Conservation (phyloP, 2,329 filamentous ascomycete species). For the Fusarium heterosporum region DNA sequence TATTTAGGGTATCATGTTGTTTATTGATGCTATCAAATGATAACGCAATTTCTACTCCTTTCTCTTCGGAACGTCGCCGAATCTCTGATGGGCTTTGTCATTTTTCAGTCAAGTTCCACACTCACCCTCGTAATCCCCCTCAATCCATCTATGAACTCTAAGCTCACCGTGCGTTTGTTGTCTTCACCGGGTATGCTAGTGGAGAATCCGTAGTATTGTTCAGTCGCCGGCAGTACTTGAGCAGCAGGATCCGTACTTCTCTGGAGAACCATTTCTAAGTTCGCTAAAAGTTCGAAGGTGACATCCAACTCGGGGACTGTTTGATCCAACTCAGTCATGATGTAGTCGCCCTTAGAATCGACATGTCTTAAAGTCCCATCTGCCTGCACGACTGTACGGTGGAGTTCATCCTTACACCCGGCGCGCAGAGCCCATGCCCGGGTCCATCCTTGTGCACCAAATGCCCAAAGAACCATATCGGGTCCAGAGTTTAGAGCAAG, state of each 20-base stretch:
- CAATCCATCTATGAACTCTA: slow-evolving; percentile 52
- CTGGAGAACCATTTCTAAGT: slow-evolving; percentile 1
- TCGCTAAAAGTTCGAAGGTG: slow-evolving; percentile 16
- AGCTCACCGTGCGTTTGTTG: slow-evolving; percentile 42
- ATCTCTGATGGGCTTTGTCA: background rate
- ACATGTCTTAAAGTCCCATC: slow-evolving; percentile 51
- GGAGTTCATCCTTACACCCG: slow-evolving; percentile 35
- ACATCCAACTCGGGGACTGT: slow-evolving; percentile 6
- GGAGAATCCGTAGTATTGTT: slow-evolving; percentile 30
- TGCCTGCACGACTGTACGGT: slow-evolving; percentile 42
- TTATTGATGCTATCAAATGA: slow-evolving; percentile 39
- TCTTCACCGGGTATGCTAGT: slow-evolving; percentile 30
- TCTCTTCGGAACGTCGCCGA: slow-evolving; percentile 28
- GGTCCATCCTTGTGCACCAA: slow-evolving; percentile 51
- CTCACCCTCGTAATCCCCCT: slow-evolving; percentile 54
- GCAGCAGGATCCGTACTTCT: slow-evolving; percentile 9
- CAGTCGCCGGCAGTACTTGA: slow-evolving; percentile 9
- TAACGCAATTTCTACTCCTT: slow-evolving; percentile 26
- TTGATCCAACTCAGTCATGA: slow-evolving; percentile 43
- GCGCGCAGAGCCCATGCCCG: slow-evolving; percentile 50
- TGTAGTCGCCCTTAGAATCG: slow-evolving; percentile 49
- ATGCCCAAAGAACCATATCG: slow-evolving; percentile 53
- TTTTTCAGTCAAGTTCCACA: slow-evolving; percentile 50
- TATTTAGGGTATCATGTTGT: slow-evolving; percentile 23
- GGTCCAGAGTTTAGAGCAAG: slow-evolving; percentile 50